These are phyloP conservation scores for Acacia acuminata DNA, from an alignment of 306 rosid species.

Conservation along the genomic window DNA sequence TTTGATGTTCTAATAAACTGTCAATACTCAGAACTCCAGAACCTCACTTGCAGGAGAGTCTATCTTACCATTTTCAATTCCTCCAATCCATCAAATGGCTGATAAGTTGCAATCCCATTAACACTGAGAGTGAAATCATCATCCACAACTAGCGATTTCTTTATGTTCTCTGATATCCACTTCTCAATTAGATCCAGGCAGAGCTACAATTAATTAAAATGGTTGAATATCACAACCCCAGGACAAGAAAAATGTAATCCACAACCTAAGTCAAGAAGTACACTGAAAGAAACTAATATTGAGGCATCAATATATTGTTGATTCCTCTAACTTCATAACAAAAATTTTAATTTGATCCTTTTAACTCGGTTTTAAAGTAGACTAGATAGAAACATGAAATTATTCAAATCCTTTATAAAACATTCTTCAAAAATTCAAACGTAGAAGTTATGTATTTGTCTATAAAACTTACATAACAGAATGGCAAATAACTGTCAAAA, in stretches of 20 bases:
- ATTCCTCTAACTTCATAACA: neutral
- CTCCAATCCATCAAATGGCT: constrained; percentile 65
- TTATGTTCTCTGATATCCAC: constrained; percentile 66
- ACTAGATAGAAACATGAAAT: neutral
- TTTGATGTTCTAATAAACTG: neutral
- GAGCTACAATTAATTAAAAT: constrained; percentile 46
- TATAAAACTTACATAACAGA: neutral
- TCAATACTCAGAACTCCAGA: neutral
- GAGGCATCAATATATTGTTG: neutral
- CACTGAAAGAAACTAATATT: neutral
- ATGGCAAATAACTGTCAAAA: too few relatives aligned
- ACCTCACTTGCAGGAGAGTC: neutral
- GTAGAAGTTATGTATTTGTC: neutral
- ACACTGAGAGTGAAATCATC: constrained; percentile 52
- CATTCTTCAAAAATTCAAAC: neutral
- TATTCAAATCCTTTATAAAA: neutral
- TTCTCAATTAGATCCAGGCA: constrained; percentile 85
- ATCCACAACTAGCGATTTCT: constrained; percentile 43
- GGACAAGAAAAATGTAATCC: constrained; percentile 1
- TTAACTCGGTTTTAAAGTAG: neutral
- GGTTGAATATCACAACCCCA: neutral
- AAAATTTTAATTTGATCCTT: neutral
- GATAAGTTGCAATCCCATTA: constrained; percentile 71
- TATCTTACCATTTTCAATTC: constrained; percentile 73
- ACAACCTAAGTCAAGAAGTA: neutral